Evolutionary conservation across 169 alveolate species (phyloP), one percentile per base, ranked within the genome.

Genomic region (Eimeria tenella): DNA sequence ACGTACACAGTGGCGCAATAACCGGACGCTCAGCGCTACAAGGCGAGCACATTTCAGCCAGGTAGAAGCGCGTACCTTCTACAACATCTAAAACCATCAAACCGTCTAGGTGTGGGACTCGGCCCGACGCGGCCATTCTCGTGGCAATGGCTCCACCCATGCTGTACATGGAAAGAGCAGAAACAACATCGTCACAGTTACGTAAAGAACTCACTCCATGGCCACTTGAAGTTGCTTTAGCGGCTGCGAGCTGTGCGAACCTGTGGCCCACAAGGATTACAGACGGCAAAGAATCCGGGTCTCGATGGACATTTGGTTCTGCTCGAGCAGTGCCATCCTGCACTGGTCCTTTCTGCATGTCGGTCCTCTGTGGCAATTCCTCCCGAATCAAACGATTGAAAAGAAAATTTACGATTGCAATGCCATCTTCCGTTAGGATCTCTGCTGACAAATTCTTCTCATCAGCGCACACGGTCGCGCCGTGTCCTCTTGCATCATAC

Each of bases 41-140:
- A 19, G 5, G 21, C 50, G 0, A 19, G 19, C 25, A 31, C 15
- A 7, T 0, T 56, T 2, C 17, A 6, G 53, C 73, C 5, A 55
- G n/a, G 58, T 2, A 23, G 65, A 11, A 5, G 49, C 55, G 17
- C 75, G 71, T 70, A 82, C 93, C 95, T 60, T 97, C 98, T 9
- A 97, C 98, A 3, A 97, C 98, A 89, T 97, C 99, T 62, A 97
- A 96, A 13, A 97, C 98, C 81, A 97, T 96, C 49, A 97, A 91
- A 21, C 98, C 99, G 58, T 86, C 93, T 71, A 95, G 87, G 42
- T 84, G 88, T 13, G 95, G 93, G 7, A 83, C 91, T 19, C 86
- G 82, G 52, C 93, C 95, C 9, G 95, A 82, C 3, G 95, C 95
- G 52, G 95, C 95, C 65, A 83, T 82, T 53, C 93, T 65, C 53